A percentile compares a stretch with the other conserved stretches of the same genome.
Conservation (phyloP, 345 rosid genomes). For the Syzygium grande region DNA sequence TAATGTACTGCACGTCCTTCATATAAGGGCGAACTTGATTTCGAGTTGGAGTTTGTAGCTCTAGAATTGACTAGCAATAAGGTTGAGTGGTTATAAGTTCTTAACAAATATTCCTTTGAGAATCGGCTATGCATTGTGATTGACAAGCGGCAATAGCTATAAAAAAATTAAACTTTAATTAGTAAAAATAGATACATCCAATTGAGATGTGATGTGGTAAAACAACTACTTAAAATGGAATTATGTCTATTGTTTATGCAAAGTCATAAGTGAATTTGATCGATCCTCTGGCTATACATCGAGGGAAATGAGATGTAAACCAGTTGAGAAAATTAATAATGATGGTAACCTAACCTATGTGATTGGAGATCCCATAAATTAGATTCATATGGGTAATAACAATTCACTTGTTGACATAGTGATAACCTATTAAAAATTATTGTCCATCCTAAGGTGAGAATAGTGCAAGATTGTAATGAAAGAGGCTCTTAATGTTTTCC, state of each 20-base stretch:
- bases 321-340: background rate
- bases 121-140: background rate
- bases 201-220: accelerated
- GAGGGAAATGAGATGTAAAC: background rate
- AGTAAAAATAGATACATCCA: too few relatives aligned
- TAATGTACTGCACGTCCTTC: background rate
- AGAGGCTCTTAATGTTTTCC: background rate
- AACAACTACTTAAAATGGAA: background rate
- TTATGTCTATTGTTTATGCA: background rate
- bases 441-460: background rate
- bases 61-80: background rate
- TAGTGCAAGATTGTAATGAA: background rate
- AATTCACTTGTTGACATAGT: too few relatives aligned
- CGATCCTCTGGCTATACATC: background rate
- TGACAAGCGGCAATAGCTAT: background rate
- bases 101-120: too few relatives aligned
- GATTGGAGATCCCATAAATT: background rate
- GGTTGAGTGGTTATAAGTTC: background rate
- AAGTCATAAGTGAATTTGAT: background rate
- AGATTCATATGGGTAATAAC: too few relatives aligned
- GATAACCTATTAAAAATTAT: background rate
- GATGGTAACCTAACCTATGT: background rate
- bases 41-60: background rate
- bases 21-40: background rate
- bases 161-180: accelerated